Evolutionary conservation across 306 rosid genomes (phyloP), one percentile per base, ranked within the genome.

Genomic region (Malus orientalis): DNA sequence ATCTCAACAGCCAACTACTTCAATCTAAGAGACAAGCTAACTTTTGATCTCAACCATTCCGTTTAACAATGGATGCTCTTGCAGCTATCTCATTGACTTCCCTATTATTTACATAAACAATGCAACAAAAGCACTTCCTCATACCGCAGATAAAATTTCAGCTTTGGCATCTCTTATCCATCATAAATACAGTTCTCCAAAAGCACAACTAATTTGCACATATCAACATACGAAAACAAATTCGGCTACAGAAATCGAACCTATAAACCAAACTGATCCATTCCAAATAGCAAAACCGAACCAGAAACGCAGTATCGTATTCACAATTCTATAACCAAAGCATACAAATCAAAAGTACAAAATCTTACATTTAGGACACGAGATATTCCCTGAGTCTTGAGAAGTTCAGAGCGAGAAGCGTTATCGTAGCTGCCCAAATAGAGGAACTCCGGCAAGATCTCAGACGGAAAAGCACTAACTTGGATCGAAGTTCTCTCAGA

Each of bases 391-490:
- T 89, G 99, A 81, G 96, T 91, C 89, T 96, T 96, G 32, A 96
- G 93, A 83, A 96, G 98, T 83, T 96, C 98, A 0, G 99, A 91
- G 45, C 99, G 93, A 5, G 99, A 92, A 3, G 99, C 99, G 86
- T 96, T 96, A 70, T 96, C 99, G 67, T 96, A 96, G 83, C 99
- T 92, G 15, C 99, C 99, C 70, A 96, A 77, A 84, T 86, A 96
- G 27, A 96, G 97, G 74, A 96, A 96, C 70, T 92, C 98, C 27
- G 96, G 93, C 87, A 92, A 76, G 80, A 96, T 89, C 88, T 85
- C 90, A 0, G 99, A 96, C 3, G 99, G 96, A 75, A 96, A 96
- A 40, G 96, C 99, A 75, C 98, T 92, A 25, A 92, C 87, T 79
- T 88, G 93, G 73, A 92, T 51, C 45, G 91, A 51, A 8, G 88